These are phyloP conservation scores for Ceratocystis huliohia DNA, from an alignment of 2,329 filamentous ascomycete genomes.

Conservation along the genomic window DNA sequence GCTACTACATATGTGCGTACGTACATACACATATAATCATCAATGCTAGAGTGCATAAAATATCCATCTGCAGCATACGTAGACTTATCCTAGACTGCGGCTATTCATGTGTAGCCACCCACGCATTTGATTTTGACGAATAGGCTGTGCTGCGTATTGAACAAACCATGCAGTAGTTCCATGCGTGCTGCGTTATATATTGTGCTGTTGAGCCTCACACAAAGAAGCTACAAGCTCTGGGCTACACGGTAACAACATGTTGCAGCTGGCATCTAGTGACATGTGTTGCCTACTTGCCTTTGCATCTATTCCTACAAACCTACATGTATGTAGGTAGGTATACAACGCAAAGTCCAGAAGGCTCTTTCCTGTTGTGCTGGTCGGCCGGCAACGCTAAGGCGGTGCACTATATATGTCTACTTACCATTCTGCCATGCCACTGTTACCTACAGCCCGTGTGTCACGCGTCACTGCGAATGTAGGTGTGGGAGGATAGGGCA, in stretches of 20 bases:
- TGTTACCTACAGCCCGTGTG: too few relatives aligned
- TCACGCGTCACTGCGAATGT: too few relatives aligned
- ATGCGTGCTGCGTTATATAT: too few relatives aligned
- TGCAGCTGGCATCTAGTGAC: not conserved
- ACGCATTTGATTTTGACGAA: not conserved
- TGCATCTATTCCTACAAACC: not conserved
- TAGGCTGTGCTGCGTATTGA: not conserved
- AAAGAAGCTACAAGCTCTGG: not conserved
- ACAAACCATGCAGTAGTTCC: not conserved
- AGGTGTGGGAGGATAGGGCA: too few relatives aligned
- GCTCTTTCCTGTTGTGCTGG: not conserved
- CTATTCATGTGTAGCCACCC: not conserved
- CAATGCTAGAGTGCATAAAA: not conserved
- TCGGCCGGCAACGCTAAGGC: not conserved
- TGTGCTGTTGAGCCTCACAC: conserved; percentile 3
- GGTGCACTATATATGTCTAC: too few relatives aligned
- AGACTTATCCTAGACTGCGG: not conserved
- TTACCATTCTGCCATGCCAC: too few relatives aligned
- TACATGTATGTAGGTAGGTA: not conserved
- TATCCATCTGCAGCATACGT: not conserved
- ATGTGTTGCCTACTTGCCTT: not conserved
- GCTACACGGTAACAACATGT: not conserved
- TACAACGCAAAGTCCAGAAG: not conserved
- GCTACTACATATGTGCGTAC: not conserved
- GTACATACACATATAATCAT: not conserved